Evolutionary conservation across 192 early-diverging fungal species (phyloP).

Genomic region (Diversispora eburnea): DNA sequence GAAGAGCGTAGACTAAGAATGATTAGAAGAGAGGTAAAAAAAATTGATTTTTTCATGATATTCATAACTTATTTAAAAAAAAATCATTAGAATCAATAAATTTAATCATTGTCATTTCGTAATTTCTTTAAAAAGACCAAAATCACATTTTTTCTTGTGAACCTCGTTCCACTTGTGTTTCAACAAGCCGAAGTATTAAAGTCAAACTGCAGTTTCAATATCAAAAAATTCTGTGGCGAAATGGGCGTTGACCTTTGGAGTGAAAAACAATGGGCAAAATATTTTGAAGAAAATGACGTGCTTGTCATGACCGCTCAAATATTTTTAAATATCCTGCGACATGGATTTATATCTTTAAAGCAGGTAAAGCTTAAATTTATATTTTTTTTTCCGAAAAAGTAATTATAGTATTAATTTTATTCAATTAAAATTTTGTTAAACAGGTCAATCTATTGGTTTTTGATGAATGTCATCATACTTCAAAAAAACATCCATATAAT

Average conservation of each 20-base stretch:
- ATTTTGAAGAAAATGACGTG: slow-evolving; percentile 61
- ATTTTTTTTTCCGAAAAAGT: no score
- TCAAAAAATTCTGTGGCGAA: slow-evolving; percentile 65
- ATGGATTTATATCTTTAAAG: slow-evolving; percentile 60
- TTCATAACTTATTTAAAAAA: background rate
- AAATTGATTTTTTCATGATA: background rate
- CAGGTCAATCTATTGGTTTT: slow-evolving; percentile 85
- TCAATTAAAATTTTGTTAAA: no score
- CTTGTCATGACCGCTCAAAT: slow-evolving; percentile 87
- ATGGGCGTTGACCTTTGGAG: slow-evolving; percentile 63
- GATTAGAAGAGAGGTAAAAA: slow-evolving; percentile 37
- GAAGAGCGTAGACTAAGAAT: slow-evolving; percentile 38
- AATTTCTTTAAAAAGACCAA: slow-evolving; percentile 38
- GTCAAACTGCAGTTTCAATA: slow-evolving; percentile 58
- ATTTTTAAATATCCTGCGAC: slow-evolving; percentile 71
- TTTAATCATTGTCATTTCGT: background rate
- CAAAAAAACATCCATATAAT: slow-evolving; percentile 70
- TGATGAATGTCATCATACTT: slow-evolving; percentile 92
- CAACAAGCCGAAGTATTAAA: slow-evolving; percentile 82
- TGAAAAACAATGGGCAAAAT: slow-evolving; percentile 54
- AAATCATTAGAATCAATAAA: background rate
- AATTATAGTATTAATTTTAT: no score
- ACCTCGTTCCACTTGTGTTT: slow-evolving; percentile 79
- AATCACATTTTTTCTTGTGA: slow-evolving; percentile 75
- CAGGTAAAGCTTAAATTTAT: slow-evolving; percentile 39